Evolutionary conservation across 768 basidiomycete species (phyloP), one percentile per base, ranked within the genome.

Genomic region (Kwoniella mangroviensis): DNA sequence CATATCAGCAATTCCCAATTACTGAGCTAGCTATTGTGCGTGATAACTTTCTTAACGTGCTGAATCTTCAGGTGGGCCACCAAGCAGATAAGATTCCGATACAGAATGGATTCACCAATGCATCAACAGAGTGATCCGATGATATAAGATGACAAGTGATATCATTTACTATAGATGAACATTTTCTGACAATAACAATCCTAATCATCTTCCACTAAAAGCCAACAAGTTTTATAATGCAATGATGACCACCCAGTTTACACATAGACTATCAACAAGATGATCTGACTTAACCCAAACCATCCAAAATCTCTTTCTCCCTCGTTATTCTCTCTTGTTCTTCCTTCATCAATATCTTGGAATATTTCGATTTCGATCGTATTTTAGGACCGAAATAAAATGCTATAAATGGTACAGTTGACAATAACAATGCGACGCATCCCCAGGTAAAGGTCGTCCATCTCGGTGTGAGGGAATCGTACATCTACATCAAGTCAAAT

Each of bases 391-490:
- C 83, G 15, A 78, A 73, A n/a, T 59, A 74, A 69, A 79, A 81
- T n/a, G 80, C 79, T 2, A 81, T 58, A 49, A 82, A 82, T 2
- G 83, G 83, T 54, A 91, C 88, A 0, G 88, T 86, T n/a, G 88
- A 84, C 83, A 91, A 85, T 2, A 87, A 54, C 21, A 84, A 77
- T 4, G 87, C 88, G 41, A 90, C 81, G 34, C 85, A 75, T 24
- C 82, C 82, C 60, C 80, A 79, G 5, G 79, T 61, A 63, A 81
- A 78, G 3, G 77, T 71, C 0, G 77, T 88, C 87, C 90, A 90
- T 70, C 85, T 86, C 67, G 88, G 88, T 17, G 85, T 86, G 41
- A 91, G 84, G 0, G 79, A 83, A 2, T 80, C 77, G 79, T 88
- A 90, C 88, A 90, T 89, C 73, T 77, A 66, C 19, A 10, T 19